These are phyloP conservation scores for Ramaria sp. DNA, from an alignment of 768 basidiomycete species.

Conservation along the genomic window DNA sequence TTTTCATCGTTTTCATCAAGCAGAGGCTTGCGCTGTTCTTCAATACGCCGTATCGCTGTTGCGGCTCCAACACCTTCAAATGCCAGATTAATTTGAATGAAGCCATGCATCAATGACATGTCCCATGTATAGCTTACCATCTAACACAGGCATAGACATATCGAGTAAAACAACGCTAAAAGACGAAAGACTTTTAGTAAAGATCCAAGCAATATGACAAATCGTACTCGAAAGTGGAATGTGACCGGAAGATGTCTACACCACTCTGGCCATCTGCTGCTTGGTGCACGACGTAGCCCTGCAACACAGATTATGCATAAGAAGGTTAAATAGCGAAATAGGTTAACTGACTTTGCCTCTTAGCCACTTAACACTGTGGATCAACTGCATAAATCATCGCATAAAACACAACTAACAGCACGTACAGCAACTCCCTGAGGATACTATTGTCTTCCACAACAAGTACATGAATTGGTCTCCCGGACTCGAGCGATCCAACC, in stretches of 20 bases:
- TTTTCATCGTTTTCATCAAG: neutral
- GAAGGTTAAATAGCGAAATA: neutral
- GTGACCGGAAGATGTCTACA: slow-evolving; percentile 57
- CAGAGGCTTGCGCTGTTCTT: slow-evolving; percentile 26
- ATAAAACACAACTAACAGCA: slow-evolving; percentile 11
- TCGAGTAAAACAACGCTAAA: slow-evolving; percentile 76
- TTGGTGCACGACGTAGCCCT: slow-evolving; percentile 68
- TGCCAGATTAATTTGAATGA: slow-evolving; percentile 2
- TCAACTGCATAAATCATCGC: neutral
- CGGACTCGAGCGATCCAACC: slow-evolving; percentile 34
- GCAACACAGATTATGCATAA: neutral
- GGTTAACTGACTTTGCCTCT: slow-evolving; percentile 33
- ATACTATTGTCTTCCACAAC: slow-evolving; percentile 89
- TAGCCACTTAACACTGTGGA: slow-evolving; percentile 51
- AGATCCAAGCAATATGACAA: neutral
- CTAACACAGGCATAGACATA: slow-evolving; percentile 88
- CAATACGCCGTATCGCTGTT: slow-evolving; percentile 67
- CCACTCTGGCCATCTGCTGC: slow-evolving; percentile 82
- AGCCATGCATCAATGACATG: neutral
- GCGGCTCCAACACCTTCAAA: slow-evolving; percentile 70
- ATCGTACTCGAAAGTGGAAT: slow-evolving; percentile 81
- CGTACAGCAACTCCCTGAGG: slow-evolving; percentile 72
- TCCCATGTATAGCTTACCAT: slow-evolving; percentile 37
- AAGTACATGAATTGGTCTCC: slow-evolving; percentile 48
- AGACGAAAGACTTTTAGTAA: neutral